Evolutionary conservation across 768 basidiomycete species (phyloP), one percentile per base, ranked within the genome.

Genomic region (Amanita jacksonii): DNA sequence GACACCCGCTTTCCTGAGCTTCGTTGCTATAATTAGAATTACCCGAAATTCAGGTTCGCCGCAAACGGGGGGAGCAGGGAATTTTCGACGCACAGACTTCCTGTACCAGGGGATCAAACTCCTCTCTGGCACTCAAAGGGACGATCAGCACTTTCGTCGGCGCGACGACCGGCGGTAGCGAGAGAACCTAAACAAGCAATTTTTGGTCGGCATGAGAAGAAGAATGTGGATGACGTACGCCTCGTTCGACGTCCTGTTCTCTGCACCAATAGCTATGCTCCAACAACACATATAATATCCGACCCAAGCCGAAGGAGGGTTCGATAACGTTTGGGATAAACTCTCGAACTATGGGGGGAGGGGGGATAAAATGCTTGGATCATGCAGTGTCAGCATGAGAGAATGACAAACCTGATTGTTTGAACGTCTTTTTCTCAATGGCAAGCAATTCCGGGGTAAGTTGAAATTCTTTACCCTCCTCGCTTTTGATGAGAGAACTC

Each of bases 261-360:
- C 96, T 79, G 48, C 77, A 77, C 96, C 94, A 98, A 73, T 83
- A 99, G 54, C 77, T 80, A 69, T 98, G 96, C 62, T 99, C 96
- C 25, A 99, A 79, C 41, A 98, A 72, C 22, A 78, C 80, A 62
- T 97, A 97, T 36, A 97, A 70, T 55, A 98, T 96, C 43, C 94
- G 90, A 43, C 94, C 94, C 52, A 98, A 78, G 48, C 96, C 94
- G 64, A 97, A 96, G 3, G 96, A 99, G 18, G 96, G 93, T 61
- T 97, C 94, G 61, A 98, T 94, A 62, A 99, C 96, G 63, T 97
- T 98, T 28, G 94, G 96, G 44, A 81, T 90, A 65, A 76, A 96
- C 65, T 97, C 93, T 51, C 94, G 88, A 52, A 89, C 92, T 96
- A 19, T 24, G 42, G 41, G 22, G 18, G 31, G 13, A 18, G 8